Percentiles rank a stretch among this genome's conserved stretches.
Evolutionary conservation across 495 filamentous ascomycete species (phyloP).

Genomic region (Penicillium canescens): DNA sequence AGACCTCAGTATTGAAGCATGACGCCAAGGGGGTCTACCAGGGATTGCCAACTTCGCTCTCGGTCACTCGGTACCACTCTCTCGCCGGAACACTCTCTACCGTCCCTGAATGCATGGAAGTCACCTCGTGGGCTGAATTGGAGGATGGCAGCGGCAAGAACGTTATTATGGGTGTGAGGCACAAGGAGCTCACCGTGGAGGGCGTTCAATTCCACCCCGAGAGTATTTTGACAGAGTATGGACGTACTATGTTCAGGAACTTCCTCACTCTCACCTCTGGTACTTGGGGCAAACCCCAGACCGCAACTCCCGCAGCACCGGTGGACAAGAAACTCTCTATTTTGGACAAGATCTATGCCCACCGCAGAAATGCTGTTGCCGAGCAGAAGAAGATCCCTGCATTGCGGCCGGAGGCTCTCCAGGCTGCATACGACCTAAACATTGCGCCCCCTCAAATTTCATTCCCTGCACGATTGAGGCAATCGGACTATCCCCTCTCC

Average conservation of each 20-base stretch:
- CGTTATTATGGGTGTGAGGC: conserved; percentile 95
- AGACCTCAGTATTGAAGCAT: conserved; percentile 87
- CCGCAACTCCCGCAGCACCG: conserved; percentile 24
- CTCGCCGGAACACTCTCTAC: conserved; percentile 90
- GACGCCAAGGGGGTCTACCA: conserved; percentile 87
- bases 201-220: conserved; percentile 98
- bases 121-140: conserved; percentile 82
- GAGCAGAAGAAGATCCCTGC: conserved; percentile 87
- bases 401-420: conserved; percentile 78
- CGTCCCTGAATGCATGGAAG: conserved; percentile 82
- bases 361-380: conserved; percentile 73
- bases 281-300: conserved; percentile 77
- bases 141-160: conserved; percentile 57
- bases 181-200: conserved; percentile 86
- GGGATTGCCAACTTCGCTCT: conserved; percentile 70
- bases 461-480: conserved; percentile 75
- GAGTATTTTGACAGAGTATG: conserved; percentile 89
- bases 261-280: conserved; percentile 85
- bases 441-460: conserved; percentile 83
- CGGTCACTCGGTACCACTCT: conserved; percentile 95
- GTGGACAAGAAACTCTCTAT: conserved; percentile 74
- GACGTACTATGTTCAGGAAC: conserved; percentile 86
- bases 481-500: conserved; percentile 78
- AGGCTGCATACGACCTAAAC: conserved; percentile 80
- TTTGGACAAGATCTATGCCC: conserved; percentile 86